Percentiles rank a stretch among this genome's conserved stretches.
Conservation (phyloP, 2,329 filamentous ascomycete species). For the Verticillium isaacii region DNA sequence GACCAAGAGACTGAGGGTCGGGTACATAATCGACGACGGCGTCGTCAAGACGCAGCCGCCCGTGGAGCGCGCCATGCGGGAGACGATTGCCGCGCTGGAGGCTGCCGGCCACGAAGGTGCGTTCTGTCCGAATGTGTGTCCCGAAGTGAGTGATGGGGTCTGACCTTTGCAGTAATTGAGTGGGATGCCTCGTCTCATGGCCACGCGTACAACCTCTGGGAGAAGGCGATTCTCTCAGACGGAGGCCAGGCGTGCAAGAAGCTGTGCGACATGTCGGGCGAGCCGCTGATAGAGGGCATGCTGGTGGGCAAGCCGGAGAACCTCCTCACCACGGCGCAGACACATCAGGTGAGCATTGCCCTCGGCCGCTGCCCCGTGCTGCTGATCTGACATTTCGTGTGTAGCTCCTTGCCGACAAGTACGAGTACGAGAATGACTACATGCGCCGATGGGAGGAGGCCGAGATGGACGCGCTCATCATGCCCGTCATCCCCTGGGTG, state of each 20-base stretch:
- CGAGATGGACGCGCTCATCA: constrained; percentile 28
- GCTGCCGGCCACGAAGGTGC: constrained; percentile 15
- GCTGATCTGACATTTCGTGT: neutral
- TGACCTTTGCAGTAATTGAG: constrained; percentile 10
- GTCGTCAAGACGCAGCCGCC: constrained; percentile 18
- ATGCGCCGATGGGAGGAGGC: constrained; percentile 33
- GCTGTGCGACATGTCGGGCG: constrained; percentile 28
- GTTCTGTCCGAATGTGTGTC: neutral
- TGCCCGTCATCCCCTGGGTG: constrained; percentile 13
- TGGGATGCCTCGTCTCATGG: constrained; percentile 17
- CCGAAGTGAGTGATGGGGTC: neutral
- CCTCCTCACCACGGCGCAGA: constrained; percentile 15
- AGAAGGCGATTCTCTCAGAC: constrained; percentile 22
- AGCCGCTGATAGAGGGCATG: constrained; percentile 35
- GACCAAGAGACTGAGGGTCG: constrained; percentile 10
- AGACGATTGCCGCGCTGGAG: constrained; percentile 18
- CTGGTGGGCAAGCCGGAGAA: neutral
- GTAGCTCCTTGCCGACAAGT: constrained; percentile 35
- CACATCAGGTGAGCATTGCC: constrained; percentile 20
- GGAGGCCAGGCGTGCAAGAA: constrained; percentile 19
- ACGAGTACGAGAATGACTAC: constrained; percentile 26
- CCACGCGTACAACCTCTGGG: constrained; percentile 15
- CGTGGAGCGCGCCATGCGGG: constrained; percentile 18
- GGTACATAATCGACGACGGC: constrained; percentile 18
- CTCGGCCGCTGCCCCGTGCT: constrained; percentile 17